Evolutionary conservation across 441 rosid species (phyloP).

Genomic region (Syzygium syzygioides): DNA sequence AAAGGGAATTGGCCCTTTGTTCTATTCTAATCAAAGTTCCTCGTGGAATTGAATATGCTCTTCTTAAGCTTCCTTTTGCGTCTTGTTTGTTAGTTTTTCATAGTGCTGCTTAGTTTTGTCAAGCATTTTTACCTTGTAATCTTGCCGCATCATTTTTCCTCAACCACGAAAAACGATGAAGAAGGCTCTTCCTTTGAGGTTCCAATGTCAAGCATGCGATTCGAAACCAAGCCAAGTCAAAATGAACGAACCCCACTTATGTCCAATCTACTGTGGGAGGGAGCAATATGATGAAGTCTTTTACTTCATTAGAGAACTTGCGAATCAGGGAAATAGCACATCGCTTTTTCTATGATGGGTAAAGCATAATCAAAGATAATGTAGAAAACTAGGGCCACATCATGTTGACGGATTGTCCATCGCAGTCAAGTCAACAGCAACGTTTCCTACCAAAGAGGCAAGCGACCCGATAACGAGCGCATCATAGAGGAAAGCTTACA

Average conservation of each 20-base stretch:
- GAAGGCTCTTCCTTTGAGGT: neutral
- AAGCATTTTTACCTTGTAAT: neutral
- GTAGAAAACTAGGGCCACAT: neutral
- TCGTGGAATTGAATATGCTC: neutral
- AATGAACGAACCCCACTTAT: neutral
- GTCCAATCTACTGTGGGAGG: neutral
- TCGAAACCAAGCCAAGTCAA: neutral
- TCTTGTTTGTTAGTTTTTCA: neutral
- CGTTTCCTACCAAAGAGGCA: neutral
- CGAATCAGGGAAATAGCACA: neutral
- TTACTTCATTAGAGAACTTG: neutral
- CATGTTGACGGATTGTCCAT: neutral
- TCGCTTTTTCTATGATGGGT: neutral
- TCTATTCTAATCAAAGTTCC: neutral
- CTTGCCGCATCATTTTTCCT: neutral
- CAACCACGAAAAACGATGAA: neutral
- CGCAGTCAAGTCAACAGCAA: neutral
- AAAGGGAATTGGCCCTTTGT: neutral
- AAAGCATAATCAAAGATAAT: neutral
- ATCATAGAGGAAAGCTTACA: neutral
- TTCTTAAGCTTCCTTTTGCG: neutral
- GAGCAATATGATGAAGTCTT: neutral
- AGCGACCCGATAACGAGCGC: neutral
- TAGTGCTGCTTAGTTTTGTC: neutral
- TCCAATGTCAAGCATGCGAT: neutral